Conservation (phyloP, 371 early-diverging fungal species). For the Dentiscutata heterogama region DNA sequence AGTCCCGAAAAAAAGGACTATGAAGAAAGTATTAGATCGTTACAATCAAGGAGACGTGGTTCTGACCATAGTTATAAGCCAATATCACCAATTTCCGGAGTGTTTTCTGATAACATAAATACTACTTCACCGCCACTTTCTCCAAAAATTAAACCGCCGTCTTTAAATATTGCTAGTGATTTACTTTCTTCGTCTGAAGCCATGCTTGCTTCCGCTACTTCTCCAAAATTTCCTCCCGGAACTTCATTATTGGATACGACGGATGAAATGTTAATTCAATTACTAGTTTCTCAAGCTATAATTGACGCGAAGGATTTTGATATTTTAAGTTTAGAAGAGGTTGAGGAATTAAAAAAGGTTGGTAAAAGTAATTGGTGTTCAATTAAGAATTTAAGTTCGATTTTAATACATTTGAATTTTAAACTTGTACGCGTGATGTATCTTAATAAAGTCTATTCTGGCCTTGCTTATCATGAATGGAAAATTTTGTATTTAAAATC, state of each 20-base stretch:
- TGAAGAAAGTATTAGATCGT: neutral
- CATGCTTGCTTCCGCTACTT: constrained; percentile 13
- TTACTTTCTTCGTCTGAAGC: constrained; percentile 39
- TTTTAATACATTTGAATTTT: no score
- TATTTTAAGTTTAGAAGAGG: constrained; percentile 63
- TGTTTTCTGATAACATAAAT: neutral
- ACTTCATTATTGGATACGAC: constrained; percentile 52
- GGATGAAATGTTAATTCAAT: constrained; percentile 65
- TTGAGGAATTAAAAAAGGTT: constrained; percentile 65
- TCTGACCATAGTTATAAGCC: neutral
- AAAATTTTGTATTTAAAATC: neutral
- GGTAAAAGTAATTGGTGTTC: neutral
- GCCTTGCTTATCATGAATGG: no score
- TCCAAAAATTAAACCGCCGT: constrained; percentile 15
- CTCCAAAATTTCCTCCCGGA: neutral
- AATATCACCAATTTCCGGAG: neutral
- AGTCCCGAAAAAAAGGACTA: neutral
- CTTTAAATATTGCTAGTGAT: constrained; percentile 40
- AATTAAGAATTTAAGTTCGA: no score
- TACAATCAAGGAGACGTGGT: neutral
- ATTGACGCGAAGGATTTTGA: constrained; percentile 70
- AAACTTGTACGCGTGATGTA: no score
- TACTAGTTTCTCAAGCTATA: constrained; percentile 69
- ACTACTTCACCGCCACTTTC: constrained; percentile 23
- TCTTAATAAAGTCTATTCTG: no score